phyloP scores from a whole-genome alignment of 208 protist species.

The Leishmania lainsoni region DNA sequence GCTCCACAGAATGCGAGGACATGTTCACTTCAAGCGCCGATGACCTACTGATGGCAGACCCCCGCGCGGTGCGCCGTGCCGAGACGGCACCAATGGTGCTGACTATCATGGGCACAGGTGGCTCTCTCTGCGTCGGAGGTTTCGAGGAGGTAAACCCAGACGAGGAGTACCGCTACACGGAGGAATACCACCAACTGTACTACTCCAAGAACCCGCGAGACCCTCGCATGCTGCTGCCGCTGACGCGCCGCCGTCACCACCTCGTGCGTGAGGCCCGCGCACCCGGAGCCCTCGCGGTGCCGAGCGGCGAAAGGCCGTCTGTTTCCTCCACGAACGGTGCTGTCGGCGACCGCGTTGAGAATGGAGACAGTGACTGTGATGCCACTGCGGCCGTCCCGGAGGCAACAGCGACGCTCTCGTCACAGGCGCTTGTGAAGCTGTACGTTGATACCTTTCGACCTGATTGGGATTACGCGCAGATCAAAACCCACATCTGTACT shows the following conservation, averaged over 20 bases:
- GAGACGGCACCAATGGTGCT: constrained; percentile 83
- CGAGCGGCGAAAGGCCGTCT: constrained; percentile 14
- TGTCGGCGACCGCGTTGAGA: constrained; percentile 18
- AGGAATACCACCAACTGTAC: constrained; percentile 80
- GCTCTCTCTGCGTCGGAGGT: constrained; percentile 47
- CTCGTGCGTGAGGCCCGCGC: constrained; percentile 24
- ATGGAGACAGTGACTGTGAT: neutral
- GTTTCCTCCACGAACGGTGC: constrained; percentile 12
- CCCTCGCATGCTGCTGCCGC: constrained; percentile 79
- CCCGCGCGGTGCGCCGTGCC: constrained; percentile 65
- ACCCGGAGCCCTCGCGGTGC: constrained; percentile 8
- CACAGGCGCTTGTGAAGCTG: constrained; percentile 28
- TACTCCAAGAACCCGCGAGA: constrained; percentile 82
- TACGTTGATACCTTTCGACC: constrained; percentile 53
- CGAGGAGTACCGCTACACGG: constrained; percentile 84
- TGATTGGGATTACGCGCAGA: constrained; percentile 64
- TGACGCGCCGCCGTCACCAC: constrained; percentile 41
- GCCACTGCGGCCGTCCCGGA: neutral
- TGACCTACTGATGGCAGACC: constrained; percentile 51
- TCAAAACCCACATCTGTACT: constrained; percentile 82
- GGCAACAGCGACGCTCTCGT: constrained; percentile 8
- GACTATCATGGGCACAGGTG: constrained; percentile 58
- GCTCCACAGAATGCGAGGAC: constrained; percentile 33
- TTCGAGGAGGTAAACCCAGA: constrained; percentile 51
- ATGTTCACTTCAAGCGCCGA: constrained; percentile 41